Base-by-base conservation (phyloP, 129 eudicot species). In the Daucus carota region DNA sequence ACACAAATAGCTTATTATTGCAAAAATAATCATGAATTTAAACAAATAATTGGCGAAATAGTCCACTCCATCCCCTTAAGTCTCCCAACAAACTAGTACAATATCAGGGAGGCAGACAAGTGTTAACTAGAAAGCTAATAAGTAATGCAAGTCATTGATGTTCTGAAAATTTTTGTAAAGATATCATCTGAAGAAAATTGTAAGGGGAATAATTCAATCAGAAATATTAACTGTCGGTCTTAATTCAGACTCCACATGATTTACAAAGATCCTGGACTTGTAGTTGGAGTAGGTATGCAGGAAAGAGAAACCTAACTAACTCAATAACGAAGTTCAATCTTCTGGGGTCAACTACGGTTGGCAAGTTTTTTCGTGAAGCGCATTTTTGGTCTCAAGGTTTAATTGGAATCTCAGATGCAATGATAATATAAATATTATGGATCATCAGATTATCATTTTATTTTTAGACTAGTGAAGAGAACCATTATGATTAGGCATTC, bases 11-110 rank as follows among this genome's bases (percentile, higher is more conserved):
- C n/a, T n/a, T n/a, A n/a, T n/a, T n/a, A n/a, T n/a, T n/a, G n/a
- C n/a, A n/a, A n/a, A n/a, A n/a, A n/a, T n/a, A 57, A 69, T 68
- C 77, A 79, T 40, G 59, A 29, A 69, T 45, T 72, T 24, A 26
- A 44, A 41, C 52, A 77, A 66, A 5, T 1, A 75, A 40, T 33
- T 33, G 31, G 5, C 0, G 13, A 70, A 26, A 26, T 17, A 32
- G 13, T 44, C 41, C 63, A 3, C 15, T 45, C 43, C 18, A 15
- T 18, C 68, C 22, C 20, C 8, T 31, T 1, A 32, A 45, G 15
- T 15, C 42, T n/a, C 31, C 15, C 16, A 24, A 42, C 15, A 22
- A 6, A 70, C 36, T 24, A 71, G 8, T 20, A 43, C n/a, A n/a
- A n/a, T n/a, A n/a, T n/a, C n/a, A 47, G 73, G 31, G 40, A 6